These are phyloP conservation scores for Kurtzmaniella natalensis DNA, from an alignment of 1,139 yeast genomes.

Conservation along the genomic window DNA sequence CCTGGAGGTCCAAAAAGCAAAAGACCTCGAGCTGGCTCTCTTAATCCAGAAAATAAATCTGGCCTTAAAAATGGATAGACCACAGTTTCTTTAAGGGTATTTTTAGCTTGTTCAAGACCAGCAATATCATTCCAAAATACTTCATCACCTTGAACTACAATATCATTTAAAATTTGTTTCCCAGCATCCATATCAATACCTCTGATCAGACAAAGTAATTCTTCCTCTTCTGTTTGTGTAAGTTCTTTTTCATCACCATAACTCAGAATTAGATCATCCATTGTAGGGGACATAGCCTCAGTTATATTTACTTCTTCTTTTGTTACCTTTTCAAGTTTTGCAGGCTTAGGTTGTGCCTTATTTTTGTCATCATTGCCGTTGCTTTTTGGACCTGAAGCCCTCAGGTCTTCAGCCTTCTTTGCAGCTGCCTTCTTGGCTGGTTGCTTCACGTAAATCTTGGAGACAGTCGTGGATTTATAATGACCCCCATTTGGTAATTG, in stretches of 20 bases:
- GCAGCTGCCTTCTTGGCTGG: slow-evolving; percentile 1
- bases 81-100: slow-evolving; percentile 89
- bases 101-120: slow-evolving; percentile 86
- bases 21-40: slow-evolving; percentile 98
- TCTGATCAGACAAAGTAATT: slow-evolving; percentile 30
- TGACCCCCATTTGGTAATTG: background rate
- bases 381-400: background rate
- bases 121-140: slow-evolving; percentile 98
- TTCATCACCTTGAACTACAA: slow-evolving; percentile 91
- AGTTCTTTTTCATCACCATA: slow-evolving; percentile 16
- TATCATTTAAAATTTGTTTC: slow-evolving; percentile 78
- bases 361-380: background rate
- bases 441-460: slow-evolving; percentile 8
- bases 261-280: slow-evolving; percentile 26
- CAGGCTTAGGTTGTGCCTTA: background rate
- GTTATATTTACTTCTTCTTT: slow-evolving; percentile 5
- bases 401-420: background rate
- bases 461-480: slow-evolving; percentile 6
- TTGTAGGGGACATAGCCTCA: slow-evolving; percentile 14
- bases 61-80: slow-evolving; percentile 95
- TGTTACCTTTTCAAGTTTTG: background rate
- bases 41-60: slow-evolving; percentile 81
- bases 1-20: slow-evolving; percentile 97
- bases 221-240: slow-evolving; percentile 38
- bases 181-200: slow-evolving; percentile 42